phyloP scores from a whole-genome alignment of 2,329 filamentous ascomycete species.

The Aspergillus uvarum region DNA sequence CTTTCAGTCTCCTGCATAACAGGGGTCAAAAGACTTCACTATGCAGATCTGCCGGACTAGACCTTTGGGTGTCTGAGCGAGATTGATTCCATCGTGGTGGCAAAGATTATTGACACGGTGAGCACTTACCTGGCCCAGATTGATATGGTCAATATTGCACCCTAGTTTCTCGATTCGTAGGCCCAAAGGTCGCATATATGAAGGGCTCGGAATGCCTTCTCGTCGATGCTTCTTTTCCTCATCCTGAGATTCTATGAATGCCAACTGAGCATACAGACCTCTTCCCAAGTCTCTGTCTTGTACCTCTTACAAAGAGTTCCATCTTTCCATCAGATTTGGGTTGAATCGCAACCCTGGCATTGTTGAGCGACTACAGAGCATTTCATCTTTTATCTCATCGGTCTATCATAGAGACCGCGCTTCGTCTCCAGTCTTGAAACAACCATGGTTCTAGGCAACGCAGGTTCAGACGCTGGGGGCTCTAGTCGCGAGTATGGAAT shows the following conservation, averaged over 20 bases:
- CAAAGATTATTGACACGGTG: slow-evolving; percentile 10
- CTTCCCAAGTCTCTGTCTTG: neutral
- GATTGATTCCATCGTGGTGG: slow-evolving; percentile 13
- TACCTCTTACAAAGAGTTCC: neutral
- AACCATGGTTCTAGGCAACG: slow-evolving; percentile 19
- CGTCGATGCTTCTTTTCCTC: neutral
- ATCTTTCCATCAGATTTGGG: neutral
- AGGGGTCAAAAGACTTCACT: neutral
- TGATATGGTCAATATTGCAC: neutral
- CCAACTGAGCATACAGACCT: too few species aligned
- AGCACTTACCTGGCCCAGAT: neutral
- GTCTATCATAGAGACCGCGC: neutral
- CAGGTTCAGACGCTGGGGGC: slow-evolving; percentile 10
- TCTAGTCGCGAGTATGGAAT: slow-evolving; percentile 31
- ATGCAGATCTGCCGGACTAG: slow-evolving; percentile 9
- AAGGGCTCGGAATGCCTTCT: neutral
- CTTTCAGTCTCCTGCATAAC: neutral
- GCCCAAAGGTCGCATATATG: neutral
- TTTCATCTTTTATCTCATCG: neutral
- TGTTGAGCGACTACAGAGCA: neutral
- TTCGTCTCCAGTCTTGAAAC: too few species aligned
- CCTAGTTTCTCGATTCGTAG: neutral
- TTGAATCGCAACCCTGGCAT: too few species aligned
- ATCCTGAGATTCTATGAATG: neutral
- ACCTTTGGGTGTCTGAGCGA: slow-evolving; percentile 10